Conservation (phyloP, 768 basidiomycete species). For the Naematelia aurantialba region DNA sequence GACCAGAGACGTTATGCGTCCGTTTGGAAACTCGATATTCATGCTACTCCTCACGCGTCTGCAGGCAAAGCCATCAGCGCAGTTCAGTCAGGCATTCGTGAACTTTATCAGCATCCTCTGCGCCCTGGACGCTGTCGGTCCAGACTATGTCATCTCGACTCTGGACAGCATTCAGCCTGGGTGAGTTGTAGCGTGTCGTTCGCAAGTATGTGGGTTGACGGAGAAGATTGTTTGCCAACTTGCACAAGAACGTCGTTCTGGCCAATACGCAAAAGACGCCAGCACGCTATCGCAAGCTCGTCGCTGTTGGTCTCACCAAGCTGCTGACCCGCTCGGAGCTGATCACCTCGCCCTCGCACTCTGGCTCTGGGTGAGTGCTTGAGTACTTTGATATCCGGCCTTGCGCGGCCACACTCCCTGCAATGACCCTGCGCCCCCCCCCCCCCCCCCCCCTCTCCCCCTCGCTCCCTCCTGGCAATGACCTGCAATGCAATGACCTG, state of each 20-base stretch:
- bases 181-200: slow-evolving; percentile 54
- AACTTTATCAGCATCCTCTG: slow-evolving; percentile 71
- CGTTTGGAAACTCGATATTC: slow-evolving; percentile 69
- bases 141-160: slow-evolving; percentile 72
- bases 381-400: too few species aligned
- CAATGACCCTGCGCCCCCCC: too few species aligned
- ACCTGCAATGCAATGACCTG: too few species aligned
- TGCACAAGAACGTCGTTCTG: slow-evolving; percentile 70
- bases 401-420: too few species aligned
- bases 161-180: slow-evolving; percentile 79
- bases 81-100: slow-evolving; percentile 76
- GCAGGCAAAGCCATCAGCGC: slow-evolving; percentile 83
- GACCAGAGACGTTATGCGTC: slow-evolving; percentile 62
- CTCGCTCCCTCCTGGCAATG: too few species aligned
- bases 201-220: not conserved
- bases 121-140: slow-evolving; percentile 71
- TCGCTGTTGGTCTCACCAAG: slow-evolving; percentile 71
- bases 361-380: slow-evolving; percentile 64
- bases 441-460: too few species aligned
- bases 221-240: slow-evolving; percentile 69
- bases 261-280: slow-evolving; percentile 77
- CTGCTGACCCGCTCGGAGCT: slow-evolving; percentile 69
- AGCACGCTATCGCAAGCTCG: slow-evolving; percentile 77
- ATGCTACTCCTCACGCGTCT: slow-evolving; percentile 75
- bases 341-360: slow-evolving; percentile 65